These are phyloP conservation scores for Cornus controversa DNA, from an alignment of 148 eudicot genomes.

Conservation along the genomic window DNA sequence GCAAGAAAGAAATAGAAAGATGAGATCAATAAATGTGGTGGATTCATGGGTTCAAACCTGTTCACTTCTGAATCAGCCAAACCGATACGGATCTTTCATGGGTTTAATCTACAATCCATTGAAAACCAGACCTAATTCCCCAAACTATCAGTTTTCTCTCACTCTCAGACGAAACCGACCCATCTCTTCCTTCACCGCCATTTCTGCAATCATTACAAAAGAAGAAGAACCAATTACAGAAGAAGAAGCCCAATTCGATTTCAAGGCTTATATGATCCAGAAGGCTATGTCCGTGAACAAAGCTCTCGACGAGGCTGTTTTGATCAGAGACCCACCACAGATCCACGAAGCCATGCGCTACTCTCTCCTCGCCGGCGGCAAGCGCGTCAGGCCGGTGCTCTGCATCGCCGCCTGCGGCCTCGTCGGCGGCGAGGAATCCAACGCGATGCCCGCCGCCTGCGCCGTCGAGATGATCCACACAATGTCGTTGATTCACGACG, in stretches of 20 bases:
- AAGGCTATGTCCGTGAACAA: constrained; percentile 32
- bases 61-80: constrained; percentile 14
- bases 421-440: constrained; percentile 35
- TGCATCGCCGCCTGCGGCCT: constrained; percentile 44
- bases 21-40: constrained; percentile 31
- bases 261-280: constrained; percentile 28
- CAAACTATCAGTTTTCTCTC: not conserved
- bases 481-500: constrained; percentile 45
- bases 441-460: constrained; percentile 43
- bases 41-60: constrained; percentile 34
- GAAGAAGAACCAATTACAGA: constrained; percentile 9
- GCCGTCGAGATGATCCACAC: constrained; percentile 54
- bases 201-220: constrained; percentile 19
- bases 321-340: constrained; percentile 21
- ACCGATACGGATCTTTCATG: constrained; percentile 14
- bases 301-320: constrained; percentile 39
- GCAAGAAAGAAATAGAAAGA: constrained; percentile 15
- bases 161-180: not conserved
- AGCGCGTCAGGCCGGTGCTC: constrained; percentile 36
- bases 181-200: not conserved
- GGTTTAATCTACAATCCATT: constrained; percentile 11
- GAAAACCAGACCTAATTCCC: constrained; percentile 9
- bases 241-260: constrained; percentile 24
- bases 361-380: constrained; percentile 40
- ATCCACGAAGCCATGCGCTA: constrained; percentile 45